Conservation (phyloP, 2,329 filamentous ascomycete genomes). For the Penicillium sp. region DNA sequence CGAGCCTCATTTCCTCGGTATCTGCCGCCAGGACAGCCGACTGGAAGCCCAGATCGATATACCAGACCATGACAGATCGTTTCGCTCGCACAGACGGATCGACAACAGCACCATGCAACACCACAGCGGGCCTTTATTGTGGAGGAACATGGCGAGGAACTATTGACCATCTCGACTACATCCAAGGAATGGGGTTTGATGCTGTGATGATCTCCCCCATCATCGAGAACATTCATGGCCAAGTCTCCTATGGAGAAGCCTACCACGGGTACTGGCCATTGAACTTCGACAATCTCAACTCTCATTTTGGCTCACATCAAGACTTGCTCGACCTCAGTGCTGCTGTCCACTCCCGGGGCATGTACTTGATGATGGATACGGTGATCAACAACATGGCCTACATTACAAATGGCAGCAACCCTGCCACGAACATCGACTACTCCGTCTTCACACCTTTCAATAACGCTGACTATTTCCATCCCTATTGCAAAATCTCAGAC, state of each 20-base stretch:
- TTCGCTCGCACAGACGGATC: slow-evolving; percentile 46
- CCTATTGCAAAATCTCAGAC: slow-evolving; percentile 31
- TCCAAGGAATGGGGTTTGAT: slow-evolving; percentile 52
- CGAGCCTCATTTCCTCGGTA: slow-evolving; percentile 10
- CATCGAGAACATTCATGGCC: slow-evolving; percentile 40
- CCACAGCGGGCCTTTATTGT: slow-evolving; percentile 44
- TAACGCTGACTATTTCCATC: slow-evolving; percentile 35
- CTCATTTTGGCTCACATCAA: slow-evolving; percentile 49
- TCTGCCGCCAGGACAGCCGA: slow-evolving; percentile 28
- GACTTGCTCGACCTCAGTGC: slow-evolving; percentile 50
- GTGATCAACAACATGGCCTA: slow-evolving; percentile 52
- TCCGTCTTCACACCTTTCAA: slow-evolving; percentile 28
- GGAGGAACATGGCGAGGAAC: slow-evolving; percentile 54
- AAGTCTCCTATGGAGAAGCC: slow-evolving; percentile 44
- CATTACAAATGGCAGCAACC: slow-evolving; percentile 29
- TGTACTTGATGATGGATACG: slow-evolving; percentile 56
- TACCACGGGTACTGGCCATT: slow-evolving; percentile 55
- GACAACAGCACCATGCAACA: slow-evolving; percentile 33
- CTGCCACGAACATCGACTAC: slow-evolving; percentile 27
- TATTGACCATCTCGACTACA: slow-evolving; percentile 52
- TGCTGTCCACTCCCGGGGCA: slow-evolving; percentile 48
- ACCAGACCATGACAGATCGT: slow-evolving; percentile 50
- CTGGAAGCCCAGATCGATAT: slow-evolving; percentile 48
- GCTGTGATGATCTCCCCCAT: slow-evolving; percentile 49
- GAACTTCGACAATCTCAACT: slow-evolving; percentile 51